Evolutionary conservation across 208 protist genomes (phyloP).

Genomic region (Acanthamoeba divionensis): DNA sequence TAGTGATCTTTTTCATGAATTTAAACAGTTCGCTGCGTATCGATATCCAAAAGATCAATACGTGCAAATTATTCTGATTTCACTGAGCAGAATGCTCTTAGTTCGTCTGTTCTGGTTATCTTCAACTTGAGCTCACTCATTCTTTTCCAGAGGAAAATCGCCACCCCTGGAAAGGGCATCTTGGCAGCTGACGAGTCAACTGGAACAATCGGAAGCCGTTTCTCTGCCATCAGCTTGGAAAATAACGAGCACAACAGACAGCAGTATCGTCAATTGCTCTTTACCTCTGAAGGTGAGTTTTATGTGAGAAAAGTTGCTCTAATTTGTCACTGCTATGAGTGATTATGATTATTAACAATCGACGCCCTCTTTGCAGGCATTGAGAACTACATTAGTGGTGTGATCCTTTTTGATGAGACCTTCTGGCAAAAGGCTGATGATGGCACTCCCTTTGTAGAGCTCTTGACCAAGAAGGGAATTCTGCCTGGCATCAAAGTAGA

Average conservation of each 20-base stretch:
- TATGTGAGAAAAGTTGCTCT: neutral
- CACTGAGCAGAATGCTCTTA: neutral
- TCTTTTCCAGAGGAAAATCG: neutral
- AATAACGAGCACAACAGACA: slow-evolving; percentile 93
- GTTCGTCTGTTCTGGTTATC: neutral
- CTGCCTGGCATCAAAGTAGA: slow-evolving; percentile 95
- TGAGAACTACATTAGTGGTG: slow-evolving; percentile 92
- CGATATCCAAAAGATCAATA: neutral
- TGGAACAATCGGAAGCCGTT: slow-evolving; percentile 93
- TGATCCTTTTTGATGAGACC: slow-evolving; percentile 96
- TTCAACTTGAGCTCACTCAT: neutral
- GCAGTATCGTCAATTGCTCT: slow-evolving; percentile 91
- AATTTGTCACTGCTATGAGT: neutral
- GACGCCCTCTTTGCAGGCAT: slow-evolving; percentile 68
- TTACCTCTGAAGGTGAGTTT: slow-evolving; percentile 59
- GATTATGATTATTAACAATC: neutral
- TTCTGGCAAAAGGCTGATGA: slow-evolving; percentile 88
- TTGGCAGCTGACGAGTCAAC: slow-evolving; percentile 94
- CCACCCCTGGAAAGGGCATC: slow-evolving; percentile 91
- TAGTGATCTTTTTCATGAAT: neutral
- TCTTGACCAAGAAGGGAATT: slow-evolving; percentile 85
- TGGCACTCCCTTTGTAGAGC: slow-evolving; percentile 86
- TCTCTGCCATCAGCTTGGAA: slow-evolving; percentile 89
- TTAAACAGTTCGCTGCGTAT: neutral
- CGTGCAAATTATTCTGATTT: neutral